Conservation (phyloP, 768 basidiomycete species). For the Boletellus sp. region DNA sequence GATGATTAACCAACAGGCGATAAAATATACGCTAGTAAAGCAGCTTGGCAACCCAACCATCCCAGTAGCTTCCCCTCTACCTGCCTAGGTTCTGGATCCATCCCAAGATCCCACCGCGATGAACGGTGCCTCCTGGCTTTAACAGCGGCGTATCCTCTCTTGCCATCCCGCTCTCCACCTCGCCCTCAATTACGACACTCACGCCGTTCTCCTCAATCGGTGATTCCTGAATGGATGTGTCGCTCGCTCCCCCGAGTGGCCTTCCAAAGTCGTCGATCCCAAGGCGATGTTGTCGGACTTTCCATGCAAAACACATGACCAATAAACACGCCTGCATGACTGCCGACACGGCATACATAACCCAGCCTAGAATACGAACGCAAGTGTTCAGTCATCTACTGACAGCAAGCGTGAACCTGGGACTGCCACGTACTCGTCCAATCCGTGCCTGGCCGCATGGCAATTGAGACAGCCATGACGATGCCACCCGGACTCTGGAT, state of each 20-base stretch:
- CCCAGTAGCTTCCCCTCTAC: neutral
- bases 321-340: slow-evolving; percentile 81
- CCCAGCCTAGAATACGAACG: slow-evolving; percentile 64
- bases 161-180: neutral
- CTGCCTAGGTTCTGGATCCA: slow-evolving; percentile 23
- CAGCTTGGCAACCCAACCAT: neutral
- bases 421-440: slow-evolving; percentile 64
- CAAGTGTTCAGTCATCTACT: too few species aligned
- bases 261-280: slow-evolving; percentile 89
- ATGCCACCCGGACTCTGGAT: slow-evolving; percentile 90
- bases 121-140: slow-evolving; percentile 20
- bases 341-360: slow-evolving; percentile 76
- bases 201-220: slow-evolving; percentile 8
- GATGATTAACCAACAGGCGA: neutral
- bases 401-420: too few species aligned
- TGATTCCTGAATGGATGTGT: neutral
- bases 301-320: slow-evolving; percentile 84
- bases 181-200: slow-evolving; percentile 22
- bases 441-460: slow-evolving; percentile 72
- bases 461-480: slow-evolving; percentile 83
- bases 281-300: slow-evolving; percentile 66
- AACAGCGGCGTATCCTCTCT: slow-evolving; percentile 23
- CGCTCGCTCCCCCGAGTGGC: slow-evolving; percentile 32
- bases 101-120: slow-evolving; percentile 19
- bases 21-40: neutral